phyloP scores from a whole-genome alignment of 345 rosid genomes.

The Populus simonii region DNA sequence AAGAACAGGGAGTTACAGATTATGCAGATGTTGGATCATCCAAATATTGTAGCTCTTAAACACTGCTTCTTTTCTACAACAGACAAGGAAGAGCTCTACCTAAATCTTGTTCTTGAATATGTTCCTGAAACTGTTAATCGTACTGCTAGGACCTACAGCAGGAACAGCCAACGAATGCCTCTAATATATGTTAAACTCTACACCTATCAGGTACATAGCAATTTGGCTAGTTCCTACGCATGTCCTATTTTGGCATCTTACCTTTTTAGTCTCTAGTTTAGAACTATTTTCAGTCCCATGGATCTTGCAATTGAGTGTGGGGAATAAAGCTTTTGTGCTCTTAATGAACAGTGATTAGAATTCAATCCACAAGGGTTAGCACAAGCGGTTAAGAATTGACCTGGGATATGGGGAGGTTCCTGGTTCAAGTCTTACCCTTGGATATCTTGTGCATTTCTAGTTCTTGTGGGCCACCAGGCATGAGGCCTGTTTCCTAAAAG shows the following conservation, averaged over 20 bases:
- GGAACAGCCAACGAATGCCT: slow-evolving; percentile 83
- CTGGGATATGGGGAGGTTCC: not conserved
- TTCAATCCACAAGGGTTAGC: not conserved
- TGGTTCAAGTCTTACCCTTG: not conserved
- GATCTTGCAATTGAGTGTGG: not conserved
- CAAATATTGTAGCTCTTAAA: slow-evolving; percentile 80
- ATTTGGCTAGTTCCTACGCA: slow-evolving; percentile 3
- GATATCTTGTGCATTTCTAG: not conserved
- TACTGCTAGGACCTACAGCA: slow-evolving; percentile 71
- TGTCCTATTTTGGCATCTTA: not conserved
- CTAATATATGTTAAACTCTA: slow-evolving; percentile 90
- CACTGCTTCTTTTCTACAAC: slow-evolving; percentile 92
- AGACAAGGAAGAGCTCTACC: slow-evolving; percentile 90
- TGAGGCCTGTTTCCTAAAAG: not conserved
- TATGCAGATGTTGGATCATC: slow-evolving; percentile 91
- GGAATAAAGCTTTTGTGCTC: not conserved
- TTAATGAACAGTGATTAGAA: not conserved
- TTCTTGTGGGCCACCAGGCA: not conserved
- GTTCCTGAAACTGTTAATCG: slow-evolving; percentile 91
- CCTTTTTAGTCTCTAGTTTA: not conserved
- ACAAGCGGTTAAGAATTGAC: not conserved
- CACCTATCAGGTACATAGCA: slow-evolving; percentile 69
- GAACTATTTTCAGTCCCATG: not conserved
- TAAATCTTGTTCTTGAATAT: slow-evolving; percentile 94
- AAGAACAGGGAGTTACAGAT: slow-evolving; percentile 94